Percentiles rank a stretch among this genome's conserved stretches.
Conservation (phyloP, 2,329 filamentous ascomycete genomes). For the Rhynchosporium secalis region DNA sequence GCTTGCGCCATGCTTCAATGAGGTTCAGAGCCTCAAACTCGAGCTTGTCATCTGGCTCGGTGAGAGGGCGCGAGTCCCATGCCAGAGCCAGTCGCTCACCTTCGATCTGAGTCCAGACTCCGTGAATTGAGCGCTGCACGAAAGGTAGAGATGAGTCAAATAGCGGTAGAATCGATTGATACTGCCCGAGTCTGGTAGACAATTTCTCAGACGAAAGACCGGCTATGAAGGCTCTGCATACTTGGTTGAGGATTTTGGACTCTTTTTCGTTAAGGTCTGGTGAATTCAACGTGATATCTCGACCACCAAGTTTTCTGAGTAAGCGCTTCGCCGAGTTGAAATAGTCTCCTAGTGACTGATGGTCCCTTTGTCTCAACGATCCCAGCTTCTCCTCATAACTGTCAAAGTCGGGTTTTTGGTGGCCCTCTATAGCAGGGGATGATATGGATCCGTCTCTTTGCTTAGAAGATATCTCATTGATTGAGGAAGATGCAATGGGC, state of each 20-base stretch:
- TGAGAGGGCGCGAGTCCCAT: conserved; percentile 44
- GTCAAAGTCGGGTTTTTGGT: neutral
- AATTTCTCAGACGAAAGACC: conserved; percentile 53
- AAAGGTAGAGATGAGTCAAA: conserved; percentile 35
- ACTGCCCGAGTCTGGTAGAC: conserved; percentile 46
- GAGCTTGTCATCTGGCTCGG: conserved; percentile 41
- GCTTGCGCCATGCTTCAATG: conserved; percentile 49
- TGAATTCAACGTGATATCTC: conserved; percentile 32
- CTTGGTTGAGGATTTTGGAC: conserved; percentile 50
- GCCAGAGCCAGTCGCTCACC: conserved; percentile 54
- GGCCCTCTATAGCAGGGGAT: neutral
- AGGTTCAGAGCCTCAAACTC: conserved; percentile 43
- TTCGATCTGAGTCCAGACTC: conserved; percentile 55
- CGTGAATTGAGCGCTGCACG: conserved; percentile 50
- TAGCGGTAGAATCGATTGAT: conserved; percentile 48
- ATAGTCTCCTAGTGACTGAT: conserved; percentile 38
- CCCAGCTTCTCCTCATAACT: conserved; percentile 23
- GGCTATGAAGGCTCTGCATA: conserved; percentile 54
- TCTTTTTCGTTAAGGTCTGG: conserved; percentile 41
- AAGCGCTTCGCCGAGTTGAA: conserved; percentile 37
- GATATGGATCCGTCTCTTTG: neutral
- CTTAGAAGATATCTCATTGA: conserved; percentile 2
- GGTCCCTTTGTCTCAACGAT: conserved; percentile 35
- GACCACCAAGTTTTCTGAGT: conserved; percentile 35
- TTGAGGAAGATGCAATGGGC: conserved; percentile 22